Evolutionary conservation across 192 early-diverging fungal species (phyloP), one percentile per base, ranked within the genome.

Genomic region (Geranomyces michiganensis): DNA sequence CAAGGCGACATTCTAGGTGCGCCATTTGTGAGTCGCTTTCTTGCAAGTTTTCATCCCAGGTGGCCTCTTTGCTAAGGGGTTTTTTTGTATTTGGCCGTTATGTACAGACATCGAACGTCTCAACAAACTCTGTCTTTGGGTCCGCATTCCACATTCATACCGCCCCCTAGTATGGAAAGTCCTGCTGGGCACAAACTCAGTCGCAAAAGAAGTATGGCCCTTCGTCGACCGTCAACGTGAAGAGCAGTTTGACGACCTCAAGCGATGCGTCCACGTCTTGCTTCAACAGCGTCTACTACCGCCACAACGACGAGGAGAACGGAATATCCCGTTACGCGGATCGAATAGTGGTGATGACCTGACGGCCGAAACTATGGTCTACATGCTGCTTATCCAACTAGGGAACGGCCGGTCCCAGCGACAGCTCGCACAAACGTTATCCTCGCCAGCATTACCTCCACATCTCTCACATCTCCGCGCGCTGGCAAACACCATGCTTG

Each of bases 121-220:
- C 19, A 69, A 67, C 44, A 80, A 76, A 44, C 63, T 80, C 2
- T 77, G 74, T 29, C 66, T 80, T 0, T 77, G 75, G 78, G 78
- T 80, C 9, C 70, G 75, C 26, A 77, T 80, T 14, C 78, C 78
- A 12, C 78, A 80, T 65, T 32, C 67, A 24, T 78, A 80, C 45
- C 74, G 78, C 12, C 58, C 70, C 0, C 29, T 78, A 30, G 75
- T 77, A 9, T 82, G 80, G 80, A 79, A 76, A 61, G 62, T 72
- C 5, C 24, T 79, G 8, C 61, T 82, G 10, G 79, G 74, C 32
- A 72, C 70, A 33, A 29, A 44, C 1, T 43, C 80, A 1, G 56
- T 59, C 15, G n/a, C 24, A 17, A 68, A 74, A 60, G 70, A 73
- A 27, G 60, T 64, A 7, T 82, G 80, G 80, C 36, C 43, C 2